Conservation (phyloP, 441 rosid genomes). For the Pelargonium fulgidum region DNA sequence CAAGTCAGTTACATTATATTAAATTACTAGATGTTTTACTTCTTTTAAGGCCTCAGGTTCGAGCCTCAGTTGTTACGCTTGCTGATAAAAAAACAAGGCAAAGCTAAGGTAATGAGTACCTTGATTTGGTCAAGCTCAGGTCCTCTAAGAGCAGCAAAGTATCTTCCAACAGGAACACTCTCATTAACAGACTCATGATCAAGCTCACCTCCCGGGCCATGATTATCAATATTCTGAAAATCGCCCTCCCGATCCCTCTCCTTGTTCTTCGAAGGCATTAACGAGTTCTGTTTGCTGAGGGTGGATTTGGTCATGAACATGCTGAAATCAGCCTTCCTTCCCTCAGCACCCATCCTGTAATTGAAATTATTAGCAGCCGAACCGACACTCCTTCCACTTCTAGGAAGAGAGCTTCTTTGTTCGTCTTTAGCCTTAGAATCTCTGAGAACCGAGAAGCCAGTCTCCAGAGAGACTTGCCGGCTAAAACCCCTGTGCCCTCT, state of each 20-base stretch:
- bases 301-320: conserved; percentile 2
- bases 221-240: conserved; percentile 30
- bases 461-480: background rate
- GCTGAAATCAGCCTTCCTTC: background rate
- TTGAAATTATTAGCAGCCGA: background rate
- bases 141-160: conserved; percentile 91
- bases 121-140: conserved; percentile 93
- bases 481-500: background rate
- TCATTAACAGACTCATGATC: conserved; percentile 44
- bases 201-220: conserved; percentile 24
- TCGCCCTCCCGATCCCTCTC: conserved; percentile 41
- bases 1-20: background rate
- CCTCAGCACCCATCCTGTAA: background rate
- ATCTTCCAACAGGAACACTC: conserved; percentile 88
- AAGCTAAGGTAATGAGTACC: conserved; percentile 33
- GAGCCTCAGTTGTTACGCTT: background rate
- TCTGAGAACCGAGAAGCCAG: background rate
- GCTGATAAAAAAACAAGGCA: background rate
- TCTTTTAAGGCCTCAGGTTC: background rate
- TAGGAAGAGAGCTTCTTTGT: conserved; percentile 1
- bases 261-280: conserved; percentile 45
- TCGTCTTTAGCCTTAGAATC: background rate
- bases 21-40: background rate
- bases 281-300: conserved; percentile 25
- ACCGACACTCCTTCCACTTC: background rate